Base-by-base conservation (phyloP, 1,139 yeast genomes). In the Yamadazyma conglobata region DNA sequence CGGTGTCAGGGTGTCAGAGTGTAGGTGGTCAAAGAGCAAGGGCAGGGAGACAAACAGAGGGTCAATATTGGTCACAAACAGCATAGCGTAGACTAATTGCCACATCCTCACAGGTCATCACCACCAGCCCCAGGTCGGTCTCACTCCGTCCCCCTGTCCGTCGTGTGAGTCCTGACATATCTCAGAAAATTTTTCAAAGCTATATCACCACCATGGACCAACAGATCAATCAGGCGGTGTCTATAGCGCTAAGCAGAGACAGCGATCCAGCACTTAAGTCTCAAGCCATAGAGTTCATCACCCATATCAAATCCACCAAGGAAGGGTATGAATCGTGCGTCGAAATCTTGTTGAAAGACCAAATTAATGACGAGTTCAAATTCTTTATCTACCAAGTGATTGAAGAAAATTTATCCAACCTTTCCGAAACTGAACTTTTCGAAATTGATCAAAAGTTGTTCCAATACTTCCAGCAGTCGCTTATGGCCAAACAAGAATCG, bases 381-480 rank as follows among this genome's bases (percentile, higher is more conserved):
- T 88, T 88, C 54, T 86, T 88, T 50, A 75, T 88, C 6, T 71
- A 83, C 37, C 96, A 91, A 56, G 93, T 88, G 11, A 65, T 89
- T 13, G 83, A 79, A 37, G 86, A 79, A 38, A 71, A 76, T 40
- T 61, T 84, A 29, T 70, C 74, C 7, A 58, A 54, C 32, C 58
- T 85, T 37, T 47, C 56, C 11, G 54, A 60, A 15, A 74, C 72
- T 23, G 77, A 78, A 43, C 58, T 73, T 25, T 54, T 56, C 35
- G 47, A 52, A 28, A 63, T 72, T 46, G 76, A 72, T 52, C 56
- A 52, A 34, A 61, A 44, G 37, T 57, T 61, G 22, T 69, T 64
- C 48, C 59, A 48, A 40, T 68, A 60, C 42, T 64, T 64, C 44
- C 22, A 19, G 13, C 32, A 21, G 11, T 10, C 30, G 4, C 24